phyloP scores from a whole-genome alignment of 805 yeast species.

The Saturnispora gosingensis region DNA sequence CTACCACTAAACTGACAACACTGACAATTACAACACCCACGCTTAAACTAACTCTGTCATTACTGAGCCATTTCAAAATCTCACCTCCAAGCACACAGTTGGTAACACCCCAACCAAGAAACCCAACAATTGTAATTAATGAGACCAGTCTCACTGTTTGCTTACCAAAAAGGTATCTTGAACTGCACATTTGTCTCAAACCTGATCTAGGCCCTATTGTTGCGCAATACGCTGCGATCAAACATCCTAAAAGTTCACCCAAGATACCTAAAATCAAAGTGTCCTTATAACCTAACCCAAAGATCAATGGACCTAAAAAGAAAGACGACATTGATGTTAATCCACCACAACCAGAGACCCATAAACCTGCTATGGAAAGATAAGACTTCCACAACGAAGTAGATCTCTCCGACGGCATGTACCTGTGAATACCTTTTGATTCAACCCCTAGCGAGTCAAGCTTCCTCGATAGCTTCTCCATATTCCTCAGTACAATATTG shows the following conservation, averaged over 20 bases:
- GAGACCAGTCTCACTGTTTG: conserved; percentile 73
- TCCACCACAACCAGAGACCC: conserved; percentile 84
- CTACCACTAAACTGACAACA: conserved; percentile 50
- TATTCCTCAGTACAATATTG: background rate
- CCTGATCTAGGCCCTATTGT: conserved; percentile 89
- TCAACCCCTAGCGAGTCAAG: conserved; percentile 60
- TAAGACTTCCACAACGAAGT: conserved; percentile 12
- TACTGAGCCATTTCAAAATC: conserved; percentile 56
- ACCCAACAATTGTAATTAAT: conserved; percentile 62
- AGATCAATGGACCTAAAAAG: conserved; percentile 65
- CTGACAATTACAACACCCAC: conserved; percentile 71
- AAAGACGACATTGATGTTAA: conserved; percentile 84
- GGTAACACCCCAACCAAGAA: conserved; percentile 91
- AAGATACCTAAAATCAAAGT: conserved; percentile 52
- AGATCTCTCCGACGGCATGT: conserved; percentile 47
- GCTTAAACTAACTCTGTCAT: conserved; percentile 57
- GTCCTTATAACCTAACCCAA: conserved; percentile 59
- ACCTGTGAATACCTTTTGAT: conserved; percentile 69
- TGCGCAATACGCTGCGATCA: conserved; percentile 74
- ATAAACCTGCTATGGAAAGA: conserved; percentile 53
- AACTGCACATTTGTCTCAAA: conserved; percentile 78
- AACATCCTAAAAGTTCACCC: conserved; percentile 61
- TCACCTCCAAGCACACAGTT: conserved; percentile 86
- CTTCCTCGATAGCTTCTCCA: conserved; percentile 19
- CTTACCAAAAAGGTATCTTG: conserved; percentile 77